Conservation (phyloP, 1,139 yeast genomes). For the Lodderomyces jiufengensis region DNA sequence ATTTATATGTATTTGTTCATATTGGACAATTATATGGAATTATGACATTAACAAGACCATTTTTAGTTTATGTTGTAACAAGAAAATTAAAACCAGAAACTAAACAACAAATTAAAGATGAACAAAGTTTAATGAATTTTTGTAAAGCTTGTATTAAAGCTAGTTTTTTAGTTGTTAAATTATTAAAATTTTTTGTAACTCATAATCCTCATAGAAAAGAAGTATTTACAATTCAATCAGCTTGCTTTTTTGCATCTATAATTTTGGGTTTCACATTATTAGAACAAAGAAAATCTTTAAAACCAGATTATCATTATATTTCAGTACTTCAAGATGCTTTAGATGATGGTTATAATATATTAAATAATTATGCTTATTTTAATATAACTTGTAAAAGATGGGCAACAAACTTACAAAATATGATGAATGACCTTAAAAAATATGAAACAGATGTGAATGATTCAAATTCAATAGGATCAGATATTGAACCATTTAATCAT, state of each 20-base stretch:
- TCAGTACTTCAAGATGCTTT: conserved; percentile 13
- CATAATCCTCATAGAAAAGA: conserved; percentile 11
- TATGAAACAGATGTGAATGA: conserved; percentile 2
- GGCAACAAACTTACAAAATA: conserved; percentile 12
- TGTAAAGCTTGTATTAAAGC: conserved; percentile 17
- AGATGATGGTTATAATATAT: conserved; percentile 10
- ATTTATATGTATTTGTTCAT: conserved; percentile 30
- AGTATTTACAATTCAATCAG: conserved; percentile 13
- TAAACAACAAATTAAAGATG: conserved; percentile 11
- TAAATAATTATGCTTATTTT: conserved; percentile 10
- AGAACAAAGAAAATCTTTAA: conserved; percentile 12
- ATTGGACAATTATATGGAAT: conserved; percentile 39
- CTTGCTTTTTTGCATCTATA: conserved; percentile 13
- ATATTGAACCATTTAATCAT: conserved; percentile 11
- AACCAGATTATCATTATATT: conserved; percentile 14
- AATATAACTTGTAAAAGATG: conserved; percentile 14
- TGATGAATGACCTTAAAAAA: conserved; percentile 12
- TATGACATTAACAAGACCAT: conserved; percentile 43
- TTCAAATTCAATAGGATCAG: conserved; percentile 6
- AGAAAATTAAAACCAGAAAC: conserved; percentile 12
- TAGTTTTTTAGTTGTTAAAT: conserved; percentile 14
- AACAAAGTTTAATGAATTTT: conserved; percentile 14
- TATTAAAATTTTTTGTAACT: conserved; percentile 12
- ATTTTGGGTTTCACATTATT: conserved; percentile 14
- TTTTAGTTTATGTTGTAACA: conserved; percentile 28